These are phyloP conservation scores for Hordeum marinum DNA, from an alignment of 176 grass and related monocot genomes.

Conservation along the genomic window DNA sequence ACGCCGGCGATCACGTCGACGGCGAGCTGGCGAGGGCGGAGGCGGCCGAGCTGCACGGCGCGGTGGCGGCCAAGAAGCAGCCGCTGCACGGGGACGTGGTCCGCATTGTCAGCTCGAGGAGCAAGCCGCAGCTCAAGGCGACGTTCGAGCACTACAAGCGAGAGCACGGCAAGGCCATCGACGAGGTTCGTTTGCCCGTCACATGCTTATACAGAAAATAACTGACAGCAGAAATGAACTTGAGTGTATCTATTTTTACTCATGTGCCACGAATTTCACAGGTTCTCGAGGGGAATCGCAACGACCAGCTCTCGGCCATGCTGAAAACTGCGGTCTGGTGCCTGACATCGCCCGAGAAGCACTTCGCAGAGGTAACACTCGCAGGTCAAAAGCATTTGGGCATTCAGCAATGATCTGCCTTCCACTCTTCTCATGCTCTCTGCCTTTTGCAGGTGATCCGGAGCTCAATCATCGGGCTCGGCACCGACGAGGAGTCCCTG, in stretches of 20 bases:
- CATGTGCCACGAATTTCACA: not conserved
- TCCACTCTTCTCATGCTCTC: not conserved
- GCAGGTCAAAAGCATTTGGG: not conserved
- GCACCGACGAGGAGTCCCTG: slow-evolving; percentile 71
- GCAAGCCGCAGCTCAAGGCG: slow-evolving; percentile 69
- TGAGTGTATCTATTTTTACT: not conserved
- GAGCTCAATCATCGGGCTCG: slow-evolving; percentile 61
- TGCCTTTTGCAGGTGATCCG: slow-evolving; percentile 52
- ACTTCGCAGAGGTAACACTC: slow-evolving; percentile 63
- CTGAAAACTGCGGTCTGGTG: slow-evolving; percentile 69
- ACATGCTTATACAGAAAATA: not conserved
- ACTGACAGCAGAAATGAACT: not conserved
- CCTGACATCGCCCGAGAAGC: slow-evolving; percentile 74
- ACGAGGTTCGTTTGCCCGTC: slow-evolving; percentile 30
- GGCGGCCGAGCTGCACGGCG: slow-evolving; percentile 45
- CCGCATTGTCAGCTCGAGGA: slow-evolving; percentile 63
- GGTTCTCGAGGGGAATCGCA: slow-evolving; percentile 29
- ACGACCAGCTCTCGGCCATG: slow-evolving; percentile 39
- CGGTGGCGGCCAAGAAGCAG: slow-evolving; percentile 33
- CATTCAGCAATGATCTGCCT: not conserved
- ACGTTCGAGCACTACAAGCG: slow-evolving; percentile 58
- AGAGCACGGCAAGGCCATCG: slow-evolving; percentile 51
- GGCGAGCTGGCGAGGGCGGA: slow-evolving; percentile 48
- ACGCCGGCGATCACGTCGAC: slow-evolving; percentile 47
- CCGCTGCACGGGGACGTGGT: slow-evolving; percentile 48